Base-by-base conservation (phyloP, 345 rosid species). In the Eucalyptus globulus region DNA sequence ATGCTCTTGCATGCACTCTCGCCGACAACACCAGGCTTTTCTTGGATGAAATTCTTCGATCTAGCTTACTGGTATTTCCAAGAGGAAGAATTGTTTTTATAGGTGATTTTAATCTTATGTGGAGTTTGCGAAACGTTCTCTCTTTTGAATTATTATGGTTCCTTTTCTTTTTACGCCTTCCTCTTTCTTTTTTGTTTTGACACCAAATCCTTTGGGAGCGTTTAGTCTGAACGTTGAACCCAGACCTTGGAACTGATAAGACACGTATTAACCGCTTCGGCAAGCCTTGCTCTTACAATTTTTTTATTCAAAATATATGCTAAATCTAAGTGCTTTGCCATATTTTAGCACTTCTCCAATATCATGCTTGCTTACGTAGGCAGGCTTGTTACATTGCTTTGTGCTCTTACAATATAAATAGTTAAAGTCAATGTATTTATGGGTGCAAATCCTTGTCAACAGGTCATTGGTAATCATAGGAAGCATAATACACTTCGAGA, bases 391-490 rank as follows among this genome's bases (percentile, higher is more conserved):
- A 72, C 44, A 34, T 34, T 72, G 24, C 80, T 8, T 17, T 67
- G 80, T 62, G 69, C 69, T 27, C 31, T 27, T 62, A 29, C 14
- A 62, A 62, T 62, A 12, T 62, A 27, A 62, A 62, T 69, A 26
- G 34, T 53, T 88, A 37, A 27, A 50, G 58, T 76, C 14, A 31
- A 81, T 54, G 49, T 43, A 56, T 51, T 67, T 80, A 83, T 54
- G 60, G 45, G 44, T 69, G 88, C 49, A 47, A 69, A n/a, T 47
- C 43, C 49, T 80, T 80, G 81, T 56, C 45, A 67, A 87, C 95
- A 95, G 97, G 91, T 90, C 56, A 86, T 40, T 45, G 92, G 90
- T 86, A 89, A 49, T 89, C 94, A 90, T 93, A 93, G 93, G 91
- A 92, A 88, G 86, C 87, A 69, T 89, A 53, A 81, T 88, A 92